Base-by-base conservation (phyloP, 257 asterid species). In the Penstemon barbatus region DNA sequence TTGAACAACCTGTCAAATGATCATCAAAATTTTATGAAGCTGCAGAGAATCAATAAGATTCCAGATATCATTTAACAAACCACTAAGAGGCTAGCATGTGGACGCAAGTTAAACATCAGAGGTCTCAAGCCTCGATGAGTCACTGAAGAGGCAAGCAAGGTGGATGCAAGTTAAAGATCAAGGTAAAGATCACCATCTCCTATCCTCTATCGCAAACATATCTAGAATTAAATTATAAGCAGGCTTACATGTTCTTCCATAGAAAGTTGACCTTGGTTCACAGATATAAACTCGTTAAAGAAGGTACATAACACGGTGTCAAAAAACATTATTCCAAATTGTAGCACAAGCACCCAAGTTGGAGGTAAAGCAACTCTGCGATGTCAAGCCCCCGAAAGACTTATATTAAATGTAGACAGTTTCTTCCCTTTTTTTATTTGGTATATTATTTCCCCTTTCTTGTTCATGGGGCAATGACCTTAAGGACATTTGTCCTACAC, bases 1-100 rank as follows among this genome's bases (percentile, higher is more conserved):
- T 58, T 68, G 78, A 67, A 42, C 65, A 76, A 63, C 80, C 97
- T 89, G 79, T 45, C 72, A 69, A 57, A 76, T 57, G 44, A 69
- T 42, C 62, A 68, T 15, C 40, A 46, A 57, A 63, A 61, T 13
- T 56, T 64, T 33, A 80, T 68, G 64, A 18, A 66, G 57, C 44
- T n/a, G 53, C 64, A 65, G 42, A 9, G 37, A 60, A 62, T 43
- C 62, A 36, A 61, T 8, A 53, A 18, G 58, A 25, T 38, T 18
- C 43, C 48, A 36, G 36, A 15, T 15, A 61, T 9, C 33, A 36
- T 61, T 15, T 5, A 15, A 3, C 8, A 18, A 36, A 43, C 33
- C 33, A 25, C 33, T 25, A 25, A 25, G 33, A 25, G 33, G 33
- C 33, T 25, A 25, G 33, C 33, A 25, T 25, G 33, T 25, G 33